Evolutionary conservation across 2,329 filamentous ascomycete genomes (phyloP).

Genomic region (Aspergillus sp.): DNA sequence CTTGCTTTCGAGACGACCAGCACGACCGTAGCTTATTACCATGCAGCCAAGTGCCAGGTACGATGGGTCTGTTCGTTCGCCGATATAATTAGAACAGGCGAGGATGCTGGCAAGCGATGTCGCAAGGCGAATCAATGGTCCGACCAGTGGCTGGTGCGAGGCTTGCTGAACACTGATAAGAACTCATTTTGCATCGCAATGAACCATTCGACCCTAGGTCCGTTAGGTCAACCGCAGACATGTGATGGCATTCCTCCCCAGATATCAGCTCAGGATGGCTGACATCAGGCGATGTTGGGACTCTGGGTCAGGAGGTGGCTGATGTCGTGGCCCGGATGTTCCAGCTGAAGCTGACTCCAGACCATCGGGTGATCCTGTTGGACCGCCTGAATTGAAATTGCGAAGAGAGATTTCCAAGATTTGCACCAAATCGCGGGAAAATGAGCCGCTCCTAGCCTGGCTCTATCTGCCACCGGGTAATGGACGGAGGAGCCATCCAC

Average conservation of each 20-base stretch:
- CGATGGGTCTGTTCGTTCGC: background rate
- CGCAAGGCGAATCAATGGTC: background rate
- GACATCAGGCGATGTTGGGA: no score
- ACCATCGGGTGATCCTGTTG: constrained; percentile 1
- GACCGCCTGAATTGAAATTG: background rate
- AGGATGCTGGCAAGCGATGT: background rate
- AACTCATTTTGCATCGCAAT: no score
- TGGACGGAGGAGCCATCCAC: no score
- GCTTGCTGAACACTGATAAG: no score
- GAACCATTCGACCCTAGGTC: background rate
- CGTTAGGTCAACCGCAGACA: background rate
- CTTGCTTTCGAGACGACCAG: no score
- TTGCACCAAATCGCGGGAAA: constrained; percentile 2
- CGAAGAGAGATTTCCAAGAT: constrained; percentile 2
- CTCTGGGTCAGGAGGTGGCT: constrained; percentile 22
- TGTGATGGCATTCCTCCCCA: background rate
- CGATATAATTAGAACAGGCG: background rate
- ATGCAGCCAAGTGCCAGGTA: background rate
- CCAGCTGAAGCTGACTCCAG: constrained; percentile 8
- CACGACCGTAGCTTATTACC: background rate
- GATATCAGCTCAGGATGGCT: no score
- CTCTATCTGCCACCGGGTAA: constrained; percentile 12
- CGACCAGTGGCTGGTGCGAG: no score
- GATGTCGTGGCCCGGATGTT: constrained; percentile 12
- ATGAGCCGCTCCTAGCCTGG: constrained; percentile 6